These are phyloP conservation scores for Monosporascus sp. DNA, from an alignment of 2,329 filamentous ascomycete genomes.

Conservation along the genomic window DNA sequence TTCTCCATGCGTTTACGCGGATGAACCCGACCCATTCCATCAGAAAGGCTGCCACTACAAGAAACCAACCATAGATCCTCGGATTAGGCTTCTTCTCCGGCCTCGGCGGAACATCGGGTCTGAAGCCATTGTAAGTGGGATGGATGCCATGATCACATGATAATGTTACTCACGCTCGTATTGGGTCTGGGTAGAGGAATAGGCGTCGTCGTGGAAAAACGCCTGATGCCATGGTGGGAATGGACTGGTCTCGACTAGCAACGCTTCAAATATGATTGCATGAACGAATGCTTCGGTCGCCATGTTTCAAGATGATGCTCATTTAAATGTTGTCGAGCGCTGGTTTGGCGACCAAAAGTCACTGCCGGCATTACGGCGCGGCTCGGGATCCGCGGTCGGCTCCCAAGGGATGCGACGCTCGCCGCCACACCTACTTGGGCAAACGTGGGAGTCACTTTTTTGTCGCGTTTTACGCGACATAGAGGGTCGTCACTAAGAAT, in stretches of 20 bases:
- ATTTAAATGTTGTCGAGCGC: no score
- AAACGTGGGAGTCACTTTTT: no score
- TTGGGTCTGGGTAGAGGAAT: neutral
- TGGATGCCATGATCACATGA: neutral
- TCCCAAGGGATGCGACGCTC: no score
- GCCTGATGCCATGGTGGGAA: neutral
- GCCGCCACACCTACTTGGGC: no score
- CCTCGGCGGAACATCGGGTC: neutral
- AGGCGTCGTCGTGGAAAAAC: neutral
- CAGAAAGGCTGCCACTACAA: neutral
- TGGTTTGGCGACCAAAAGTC: no score
- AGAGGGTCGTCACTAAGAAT: no score
- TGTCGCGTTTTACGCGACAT: no score
- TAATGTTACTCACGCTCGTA: neutral
- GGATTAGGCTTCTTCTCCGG: neutral
- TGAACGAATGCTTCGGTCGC: neutral
- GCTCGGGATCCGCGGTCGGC: no score
- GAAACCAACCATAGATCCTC: neutral
- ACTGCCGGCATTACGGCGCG: no score
- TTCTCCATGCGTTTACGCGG: neutral
- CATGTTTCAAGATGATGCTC: no score
- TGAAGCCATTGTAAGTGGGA: neutral
- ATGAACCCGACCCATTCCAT: neutral
- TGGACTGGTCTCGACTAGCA: neutral
- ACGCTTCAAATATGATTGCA: neutral